Conservation (phyloP, 805 yeast species). For the Kluyveromyces starmeri region DNA sequence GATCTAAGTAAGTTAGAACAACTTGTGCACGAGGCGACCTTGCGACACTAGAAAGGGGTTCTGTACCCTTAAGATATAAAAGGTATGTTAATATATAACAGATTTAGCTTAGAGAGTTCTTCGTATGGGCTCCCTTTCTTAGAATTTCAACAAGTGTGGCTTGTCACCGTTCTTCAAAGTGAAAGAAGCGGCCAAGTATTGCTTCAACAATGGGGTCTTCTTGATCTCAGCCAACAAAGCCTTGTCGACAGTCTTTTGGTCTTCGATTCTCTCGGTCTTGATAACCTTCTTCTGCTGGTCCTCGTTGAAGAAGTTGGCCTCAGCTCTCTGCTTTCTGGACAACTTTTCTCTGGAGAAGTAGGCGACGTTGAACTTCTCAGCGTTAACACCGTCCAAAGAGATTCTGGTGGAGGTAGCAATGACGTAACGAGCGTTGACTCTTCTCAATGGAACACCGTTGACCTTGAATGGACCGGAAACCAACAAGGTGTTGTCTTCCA, state of each 20-base stretch:
- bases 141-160: slow-evolving; percentile 97
- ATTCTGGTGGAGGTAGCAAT: slow-evolving; percentile 97
- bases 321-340: slow-evolving; percentile 75
- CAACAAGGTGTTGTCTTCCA: slow-evolving; percentile 95
- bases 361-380: slow-evolving; percentile 83
- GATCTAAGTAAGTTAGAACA: too few relatives aligned
- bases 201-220: slow-evolving; percentile 94
- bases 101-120: slow-evolving; percentile 5
- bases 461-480: slow-evolving; percentile 99
- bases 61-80: slow-evolving; percentile 5
- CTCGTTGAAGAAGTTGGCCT: slow-evolving; percentile 83
- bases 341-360: slow-evolving; percentile 96
- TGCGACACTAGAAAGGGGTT: slow-evolving; percentile 7
- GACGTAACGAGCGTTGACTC: slow-evolving; percentile 97
- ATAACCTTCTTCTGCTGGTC: slow-evolving; percentile 73
- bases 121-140: slow-evolving; percentile 32
- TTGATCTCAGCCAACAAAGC: slow-evolving; percentile 88
- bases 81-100: slow-evolving; percentile 6
- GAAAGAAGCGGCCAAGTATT: slow-evolving; percentile 92
- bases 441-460: slow-evolving; percentile 99
- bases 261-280: slow-evolving; percentile 89
- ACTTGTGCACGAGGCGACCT: slow-evolving; percentile 4
- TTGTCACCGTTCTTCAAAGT: slow-evolving; percentile 96
- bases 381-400: slow-evolving; percentile 69
- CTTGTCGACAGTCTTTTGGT: slow-evolving; percentile 93